These are phyloP conservation scores for Phytophthora pluvialis DNA, from an alignment of 352 stramenopile species.

Conservation along the genomic window DNA sequence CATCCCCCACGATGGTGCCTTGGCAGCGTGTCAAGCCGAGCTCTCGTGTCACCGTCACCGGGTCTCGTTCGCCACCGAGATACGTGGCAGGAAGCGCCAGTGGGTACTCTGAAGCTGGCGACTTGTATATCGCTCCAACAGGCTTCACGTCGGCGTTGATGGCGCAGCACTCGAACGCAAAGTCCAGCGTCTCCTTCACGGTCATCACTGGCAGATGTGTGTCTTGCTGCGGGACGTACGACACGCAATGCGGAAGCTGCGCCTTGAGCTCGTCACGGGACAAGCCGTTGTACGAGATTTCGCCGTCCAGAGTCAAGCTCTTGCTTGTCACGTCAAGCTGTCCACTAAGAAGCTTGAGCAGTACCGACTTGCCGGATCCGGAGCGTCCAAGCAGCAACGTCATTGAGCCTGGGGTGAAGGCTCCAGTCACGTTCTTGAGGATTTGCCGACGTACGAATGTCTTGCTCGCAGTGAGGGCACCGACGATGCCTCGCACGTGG, in stretches of 20 bases:
- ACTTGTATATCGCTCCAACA: constrained; percentile 32
- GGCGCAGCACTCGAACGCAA: constrained; percentile 89
- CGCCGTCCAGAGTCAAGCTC: constrained; percentile 34
- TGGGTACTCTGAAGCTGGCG: constrained; percentile 28
- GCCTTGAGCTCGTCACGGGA: constrained; percentile 29
- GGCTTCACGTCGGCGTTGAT: constrained; percentile 30
- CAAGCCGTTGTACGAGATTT: constrained; percentile 56
- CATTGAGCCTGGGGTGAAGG: constrained; percentile 52
- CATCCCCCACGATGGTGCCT: constrained; percentile 64
- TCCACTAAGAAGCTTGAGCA: constrained; percentile 54
- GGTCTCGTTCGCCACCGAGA: constrained; percentile 46
- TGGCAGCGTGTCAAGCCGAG: constrained; percentile 55
- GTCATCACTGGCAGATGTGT: constrained; percentile 86
- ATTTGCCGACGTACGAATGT: constrained; percentile 49
- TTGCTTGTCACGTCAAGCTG: constrained; percentile 30
- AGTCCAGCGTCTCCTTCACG: constrained; percentile 93
- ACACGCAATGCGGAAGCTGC: constrained; percentile 51
- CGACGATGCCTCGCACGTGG: constrained; percentile 45
- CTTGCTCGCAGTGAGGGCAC: constrained; percentile 45
- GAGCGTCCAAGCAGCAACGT: constrained; percentile 59
- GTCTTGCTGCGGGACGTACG: constrained; percentile 71
- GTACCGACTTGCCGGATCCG: constrained; percentile 53
- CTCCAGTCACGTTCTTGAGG: constrained; percentile 46
- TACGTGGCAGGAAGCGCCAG: constrained; percentile 34
- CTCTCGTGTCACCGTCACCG: constrained; percentile 33